A percentile compares a stretch with the other conserved stretches of the same genome.
Conservation (phyloP, 139 green algal species). For the Tetraselmis striata region DNA sequence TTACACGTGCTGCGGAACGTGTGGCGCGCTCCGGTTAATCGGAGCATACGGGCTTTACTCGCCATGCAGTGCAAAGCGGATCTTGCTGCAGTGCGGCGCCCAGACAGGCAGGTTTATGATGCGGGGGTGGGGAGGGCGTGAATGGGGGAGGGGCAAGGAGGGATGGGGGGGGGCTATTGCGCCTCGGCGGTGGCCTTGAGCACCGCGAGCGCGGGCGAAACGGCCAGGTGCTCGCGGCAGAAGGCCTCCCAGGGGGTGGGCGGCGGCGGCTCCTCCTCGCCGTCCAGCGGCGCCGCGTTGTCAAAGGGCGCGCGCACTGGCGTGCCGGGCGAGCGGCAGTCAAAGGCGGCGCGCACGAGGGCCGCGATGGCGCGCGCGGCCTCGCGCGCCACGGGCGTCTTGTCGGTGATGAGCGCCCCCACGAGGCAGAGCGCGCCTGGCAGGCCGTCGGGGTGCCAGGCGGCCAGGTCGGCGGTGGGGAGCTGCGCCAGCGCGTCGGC, state of each 20-base stretch:
- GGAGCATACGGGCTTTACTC: no score
- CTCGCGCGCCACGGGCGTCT: conserved; percentile 51
- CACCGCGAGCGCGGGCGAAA: neutral
- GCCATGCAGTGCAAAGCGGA: no score
- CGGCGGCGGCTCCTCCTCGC: neutral
- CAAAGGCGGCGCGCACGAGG: conserved; percentile 13
- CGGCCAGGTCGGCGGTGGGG: neutral
- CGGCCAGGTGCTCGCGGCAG: neutral
- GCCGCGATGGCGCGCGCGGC: conserved; percentile 28
- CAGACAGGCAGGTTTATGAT: no score
- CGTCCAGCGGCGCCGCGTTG: neutral
- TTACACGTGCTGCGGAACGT: no score
- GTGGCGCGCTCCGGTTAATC: no score
- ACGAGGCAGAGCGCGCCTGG: conserved; percentile 19
- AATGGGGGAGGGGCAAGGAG: no score
- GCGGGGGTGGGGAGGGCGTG: no score
- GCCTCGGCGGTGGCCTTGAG: neutral
- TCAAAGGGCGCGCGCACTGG: neutral
- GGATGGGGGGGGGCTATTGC: no score
- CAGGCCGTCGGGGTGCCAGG: no score
- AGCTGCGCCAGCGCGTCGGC: conserved; percentile 15
- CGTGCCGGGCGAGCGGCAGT: no score
- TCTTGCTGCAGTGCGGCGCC: no score
- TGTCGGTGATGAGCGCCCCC: conserved; percentile 43
- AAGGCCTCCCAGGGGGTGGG: neutral